phyloP scores from a whole-genome alignment of 169 alveolate species.

The Plasmodium fragile region DNA sequence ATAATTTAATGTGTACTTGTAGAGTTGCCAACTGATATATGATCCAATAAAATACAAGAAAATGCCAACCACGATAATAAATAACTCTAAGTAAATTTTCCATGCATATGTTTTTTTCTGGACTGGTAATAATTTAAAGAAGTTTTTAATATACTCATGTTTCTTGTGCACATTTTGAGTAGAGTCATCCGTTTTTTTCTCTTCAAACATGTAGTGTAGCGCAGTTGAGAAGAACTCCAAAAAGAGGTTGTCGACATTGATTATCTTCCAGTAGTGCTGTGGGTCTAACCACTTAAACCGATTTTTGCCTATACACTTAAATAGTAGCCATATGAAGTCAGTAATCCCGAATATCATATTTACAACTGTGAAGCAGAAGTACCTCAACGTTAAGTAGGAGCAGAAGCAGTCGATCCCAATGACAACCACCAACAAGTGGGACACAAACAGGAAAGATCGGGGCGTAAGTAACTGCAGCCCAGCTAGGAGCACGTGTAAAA shows the following conservation, averaged over 20 bases:
- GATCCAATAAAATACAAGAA: slow-evolving; percentile 66
- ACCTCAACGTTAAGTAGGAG: slow-evolving; percentile 55
- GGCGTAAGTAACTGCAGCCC: slow-evolving; percentile 65
- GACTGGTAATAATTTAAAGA: slow-evolving; percentile 67
- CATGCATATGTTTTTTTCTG: slow-evolving; percentile 67
- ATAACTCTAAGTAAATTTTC: slow-evolving; percentile 65
- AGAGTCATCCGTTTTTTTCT: slow-evolving; percentile 21
- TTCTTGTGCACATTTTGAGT: slow-evolving; percentile 63
- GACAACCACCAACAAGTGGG: slow-evolving; percentile 40
- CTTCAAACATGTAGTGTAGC: slow-evolving; percentile 69
- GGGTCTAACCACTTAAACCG: slow-evolving; percentile 69
- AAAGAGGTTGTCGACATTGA: slow-evolving; percentile 54
- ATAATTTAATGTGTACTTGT: slow-evolving; percentile 61
- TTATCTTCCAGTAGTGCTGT: slow-evolving; percentile 68
- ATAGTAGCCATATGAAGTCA: slow-evolving; percentile 69
- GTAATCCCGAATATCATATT: slow-evolving; percentile 76
- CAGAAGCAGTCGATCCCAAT: slow-evolving; percentile 59
- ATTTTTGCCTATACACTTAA: slow-evolving; percentile 70
- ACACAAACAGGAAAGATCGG: slow-evolving; percentile 64
- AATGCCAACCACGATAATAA: slow-evolving; percentile 46
- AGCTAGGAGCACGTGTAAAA: slow-evolving; percentile 53
- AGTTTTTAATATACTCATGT: slow-evolving; percentile 59
- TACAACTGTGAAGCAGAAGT: slow-evolving; percentile 66
- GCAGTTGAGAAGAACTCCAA: slow-evolving; percentile 68
- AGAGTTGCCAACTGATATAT: slow-evolving; percentile 70